Evolutionary conservation across 768 basidiomycete genomes (phyloP), one percentile per base, ranked within the genome.

Genomic region (Mycena haematopus): DNA sequence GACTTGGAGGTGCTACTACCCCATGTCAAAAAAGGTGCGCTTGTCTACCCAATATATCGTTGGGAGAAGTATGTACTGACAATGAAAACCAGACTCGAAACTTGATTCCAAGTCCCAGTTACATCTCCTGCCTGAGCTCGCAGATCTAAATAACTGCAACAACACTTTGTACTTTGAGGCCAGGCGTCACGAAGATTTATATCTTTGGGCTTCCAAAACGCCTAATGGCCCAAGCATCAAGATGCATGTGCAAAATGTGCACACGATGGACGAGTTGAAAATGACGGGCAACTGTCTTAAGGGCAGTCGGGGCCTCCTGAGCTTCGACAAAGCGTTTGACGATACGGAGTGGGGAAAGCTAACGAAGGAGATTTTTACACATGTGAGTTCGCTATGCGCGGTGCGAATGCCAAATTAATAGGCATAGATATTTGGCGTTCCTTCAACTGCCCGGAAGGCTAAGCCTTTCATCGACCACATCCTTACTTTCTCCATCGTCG

Each of bases 261-360:
- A 99, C 75, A 99, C 97, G 45, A 99, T 99, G 97, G 97, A 99
- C 78, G 97, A 99, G 76, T 82, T 99, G 67, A 99, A 99, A 80
- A 92, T 99, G 96, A 96, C 95, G 8, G 97, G 97, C 33, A 99
- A 99, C 75, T 99, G 97, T 76, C 77, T 99, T 68, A 97, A 96
- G 77, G 97, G 97, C 19, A 93, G 92, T 71, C 80, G 97, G 56
- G 96, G 96, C 6, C 78, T 99, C 56, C 78, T 99, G 66, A 93
- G 92, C 72, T 99, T 99, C 74, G 96, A 97, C 76, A 85, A 88
- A 63, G 86, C 81, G 45, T 99, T 97, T 75, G 94, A 98, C 49
- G 86, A 92, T 54, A 90, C 86, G 55, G 94, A 91, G 77, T 95
- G 90, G 88, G 92, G 89, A 36, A 85, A 82, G 65, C 75, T 96